These are phyloP conservation scores for Botrytis squamosa DNA, from an alignment of 2,329 filamentous ascomycete genomes.

Conservation along the genomic window DNA sequence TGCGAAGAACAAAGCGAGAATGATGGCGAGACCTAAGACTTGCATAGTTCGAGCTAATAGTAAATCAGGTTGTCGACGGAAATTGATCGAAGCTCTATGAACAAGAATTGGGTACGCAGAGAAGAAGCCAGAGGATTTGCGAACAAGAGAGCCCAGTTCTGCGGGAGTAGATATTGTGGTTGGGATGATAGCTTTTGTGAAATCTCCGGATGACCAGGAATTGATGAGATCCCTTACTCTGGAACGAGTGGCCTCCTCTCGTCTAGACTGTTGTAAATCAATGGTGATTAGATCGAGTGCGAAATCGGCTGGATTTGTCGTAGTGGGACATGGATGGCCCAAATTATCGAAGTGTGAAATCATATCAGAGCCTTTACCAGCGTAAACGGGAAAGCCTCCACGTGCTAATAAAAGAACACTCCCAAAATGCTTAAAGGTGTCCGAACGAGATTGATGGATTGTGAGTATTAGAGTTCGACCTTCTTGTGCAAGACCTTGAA, in stretches of 20 bases:
- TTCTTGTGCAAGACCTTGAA: conserved; percentile 68
- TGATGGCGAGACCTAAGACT: conserved; percentile 60
- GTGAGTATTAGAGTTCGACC: conserved; percentile 74
- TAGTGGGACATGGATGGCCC: conserved; percentile 63
- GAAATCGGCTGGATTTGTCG: conserved; percentile 77
- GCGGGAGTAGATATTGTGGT: conserved; percentile 58
- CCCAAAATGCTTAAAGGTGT: conserved; percentile 69
- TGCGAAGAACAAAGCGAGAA: conserved; percentile 68
- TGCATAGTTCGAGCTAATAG: conserved; percentile 66
- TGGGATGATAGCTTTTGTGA: conserved; percentile 27
- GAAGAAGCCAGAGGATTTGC: conserved; percentile 59
- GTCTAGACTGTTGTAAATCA: conserved; percentile 64
- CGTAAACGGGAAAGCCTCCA: conserved; percentile 67
- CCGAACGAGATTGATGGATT: conserved; percentile 74
- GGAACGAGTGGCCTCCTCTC: conserved; percentile 61
- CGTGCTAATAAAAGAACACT: conserved; percentile 69
- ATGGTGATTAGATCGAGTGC: conserved; percentile 75
- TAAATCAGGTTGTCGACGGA: conserved; percentile 63
- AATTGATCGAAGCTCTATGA: conserved; percentile 66
- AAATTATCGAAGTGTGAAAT: conserved; percentile 59
- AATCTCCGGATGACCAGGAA: conserved; percentile 49
- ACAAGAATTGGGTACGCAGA: conserved; percentile 67
- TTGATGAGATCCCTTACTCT: conserved; percentile 62
- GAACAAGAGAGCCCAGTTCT: conserved; percentile 67
- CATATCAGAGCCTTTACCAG: conserved; percentile 63